A percentile compares a stretch with the other conserved stretches of the same genome.
These are phyloP conservation scores for Kazachstania sp. DNA, from an alignment of 1,139 yeast genomes.

Conservation along the genomic window DNA sequence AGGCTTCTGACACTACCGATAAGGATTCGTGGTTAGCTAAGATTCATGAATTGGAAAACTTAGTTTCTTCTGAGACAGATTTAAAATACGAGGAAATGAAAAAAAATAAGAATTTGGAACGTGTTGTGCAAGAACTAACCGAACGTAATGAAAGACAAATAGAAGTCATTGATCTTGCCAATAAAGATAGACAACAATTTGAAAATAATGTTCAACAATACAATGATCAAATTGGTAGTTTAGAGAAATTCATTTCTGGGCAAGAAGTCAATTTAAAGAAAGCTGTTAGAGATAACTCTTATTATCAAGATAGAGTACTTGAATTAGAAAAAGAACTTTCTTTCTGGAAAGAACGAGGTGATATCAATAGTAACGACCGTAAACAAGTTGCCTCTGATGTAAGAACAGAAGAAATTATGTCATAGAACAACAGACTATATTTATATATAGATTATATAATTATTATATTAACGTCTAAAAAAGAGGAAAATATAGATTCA, in stretches of 20 bases:
- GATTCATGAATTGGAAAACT: slow-evolving; percentile 30
- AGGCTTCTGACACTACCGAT: slow-evolving; percentile 33
- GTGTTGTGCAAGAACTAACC: slow-evolving; percentile 31
- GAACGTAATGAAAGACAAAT: slow-evolving; percentile 20
- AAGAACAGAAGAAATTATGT: slow-evolving; percentile 4
- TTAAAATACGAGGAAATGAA: slow-evolving; percentile 32
- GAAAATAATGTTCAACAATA: slow-evolving; percentile 31
- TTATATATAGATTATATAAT: background rate
- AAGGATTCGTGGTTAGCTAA: slow-evolving; percentile 36
- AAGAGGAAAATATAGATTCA: background rate
- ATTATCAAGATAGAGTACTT: slow-evolving; percentile 31
- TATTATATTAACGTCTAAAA: background rate
- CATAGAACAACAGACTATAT: background rate
- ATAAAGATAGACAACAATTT: slow-evolving; percentile 32
- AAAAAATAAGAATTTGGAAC: slow-evolving; percentile 32
- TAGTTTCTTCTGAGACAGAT: slow-evolving; percentile 29
- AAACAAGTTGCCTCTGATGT: slow-evolving; percentile 2
- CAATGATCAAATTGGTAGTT: slow-evolving; percentile 27
- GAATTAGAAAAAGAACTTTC: slow-evolving; percentile 57
- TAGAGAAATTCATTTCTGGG: slow-evolving; percentile 33
- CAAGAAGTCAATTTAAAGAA: slow-evolving; percentile 30
- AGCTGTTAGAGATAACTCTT: slow-evolving; percentile 31
- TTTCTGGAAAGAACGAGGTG: slow-evolving; percentile 45
- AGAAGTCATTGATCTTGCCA: slow-evolving; percentile 28
- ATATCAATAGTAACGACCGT: background rate